A percentile compares a stretch with the other conserved stretches of the same genome.
phyloP scores from a whole-genome alignment of 2,329 filamentous ascomycete species.

The Arachnomyces sp. region DNA sequence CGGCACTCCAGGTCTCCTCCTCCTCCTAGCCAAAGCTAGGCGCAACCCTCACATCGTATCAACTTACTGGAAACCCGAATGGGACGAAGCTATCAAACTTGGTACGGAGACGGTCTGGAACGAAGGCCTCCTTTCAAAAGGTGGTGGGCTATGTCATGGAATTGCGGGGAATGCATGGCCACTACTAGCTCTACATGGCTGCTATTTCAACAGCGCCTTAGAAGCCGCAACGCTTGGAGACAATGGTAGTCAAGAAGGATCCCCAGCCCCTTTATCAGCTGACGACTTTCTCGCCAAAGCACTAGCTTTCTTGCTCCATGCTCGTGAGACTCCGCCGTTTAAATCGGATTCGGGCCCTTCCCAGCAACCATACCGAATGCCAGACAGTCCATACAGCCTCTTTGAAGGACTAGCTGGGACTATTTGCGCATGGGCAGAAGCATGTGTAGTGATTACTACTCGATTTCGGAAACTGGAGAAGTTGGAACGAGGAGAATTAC shows the following conservation, averaged over 20 bases:
- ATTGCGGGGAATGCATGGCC: constrained; percentile 36
- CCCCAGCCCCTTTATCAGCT: constrained; percentile 12
- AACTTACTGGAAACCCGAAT: constrained; percentile 29
- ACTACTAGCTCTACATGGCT: constrained; percentile 27
- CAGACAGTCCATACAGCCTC: constrained; percentile 32
- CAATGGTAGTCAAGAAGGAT: no score
- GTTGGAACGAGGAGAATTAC: constrained; percentile 8
- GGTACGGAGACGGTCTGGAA: constrained; percentile 32
- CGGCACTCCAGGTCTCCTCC: constrained; percentile 30
- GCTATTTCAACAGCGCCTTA: no score
- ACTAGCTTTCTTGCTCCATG: constrained; percentile 30
- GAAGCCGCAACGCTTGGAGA: no score
- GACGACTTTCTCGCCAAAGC: constrained; percentile 33
- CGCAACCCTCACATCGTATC: constrained; percentile 19
- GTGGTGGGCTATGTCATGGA: constrained; percentile 34
- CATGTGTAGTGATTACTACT: constrained; percentile 27
- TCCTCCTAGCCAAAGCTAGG: constrained; percentile 27
- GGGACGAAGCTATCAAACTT: constrained; percentile 28
- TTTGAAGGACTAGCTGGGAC: constrained; percentile 34
- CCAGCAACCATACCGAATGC: constrained; percentile 28
- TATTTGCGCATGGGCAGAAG: constrained; percentile 35
- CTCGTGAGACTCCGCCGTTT: constrained; percentile 31
- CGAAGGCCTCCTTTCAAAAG: constrained; percentile 34
- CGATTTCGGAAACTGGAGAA: constrained; percentile 26
- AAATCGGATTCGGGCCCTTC: constrained; percentile 4